Percentiles rank a stretch among this genome's conserved stretches.
Evolutionary conservation across 1,284 basidiomycete species (phyloP).

Genomic region (Cutaneotrichosporon dermatis): DNA sequence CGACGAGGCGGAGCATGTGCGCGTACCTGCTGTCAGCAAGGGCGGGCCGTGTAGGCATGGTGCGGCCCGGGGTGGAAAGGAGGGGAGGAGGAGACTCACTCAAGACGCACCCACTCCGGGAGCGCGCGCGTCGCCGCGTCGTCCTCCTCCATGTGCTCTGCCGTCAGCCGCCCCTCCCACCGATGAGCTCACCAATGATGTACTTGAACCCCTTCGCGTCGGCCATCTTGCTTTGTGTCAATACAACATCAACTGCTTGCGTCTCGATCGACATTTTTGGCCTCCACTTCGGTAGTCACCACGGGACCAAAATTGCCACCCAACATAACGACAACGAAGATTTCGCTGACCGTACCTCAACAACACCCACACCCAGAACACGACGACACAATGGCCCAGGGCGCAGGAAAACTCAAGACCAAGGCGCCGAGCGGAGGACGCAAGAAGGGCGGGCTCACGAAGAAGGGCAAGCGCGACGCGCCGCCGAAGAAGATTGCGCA

Average conservation of each 20-base stretch:
- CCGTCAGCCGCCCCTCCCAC: not conserved
- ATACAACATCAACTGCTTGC: not conserved
- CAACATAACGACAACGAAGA: not conserved
- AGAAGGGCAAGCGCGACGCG: constrained; percentile 40
- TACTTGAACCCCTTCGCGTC: constrained; percentile 35
- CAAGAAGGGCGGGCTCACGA: constrained; percentile 39
- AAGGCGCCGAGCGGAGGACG: constrained; percentile 34
- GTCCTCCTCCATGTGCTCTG: constrained; percentile 95
- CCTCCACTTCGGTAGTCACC: not conserved
- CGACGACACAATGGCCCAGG: constrained; percentile 40
- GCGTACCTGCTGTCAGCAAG: constrained; percentile 34
- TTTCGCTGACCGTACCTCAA: not conserved
- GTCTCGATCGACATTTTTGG: not conserved
- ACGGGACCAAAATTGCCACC: constrained; percentile 18
- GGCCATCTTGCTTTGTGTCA: not conserved
- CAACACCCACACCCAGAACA: not conserved
- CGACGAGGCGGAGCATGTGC: constrained; percentile 77
- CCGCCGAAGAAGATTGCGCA: constrained; percentile 39
- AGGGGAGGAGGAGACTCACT: constrained; percentile 53
- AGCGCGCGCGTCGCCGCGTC: constrained; percentile 61
- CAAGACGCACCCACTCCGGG: constrained; percentile 83
- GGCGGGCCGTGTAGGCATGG: too few species aligned
- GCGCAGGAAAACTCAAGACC: constrained; percentile 35
- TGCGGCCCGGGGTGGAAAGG: too few species aligned
- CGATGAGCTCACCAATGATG: constrained; percentile 38